These are phyloP conservation scores for Suaeda aralocaspica DNA, from an alignment of 148 eudicot genomes.

Conservation along the genomic window DNA sequence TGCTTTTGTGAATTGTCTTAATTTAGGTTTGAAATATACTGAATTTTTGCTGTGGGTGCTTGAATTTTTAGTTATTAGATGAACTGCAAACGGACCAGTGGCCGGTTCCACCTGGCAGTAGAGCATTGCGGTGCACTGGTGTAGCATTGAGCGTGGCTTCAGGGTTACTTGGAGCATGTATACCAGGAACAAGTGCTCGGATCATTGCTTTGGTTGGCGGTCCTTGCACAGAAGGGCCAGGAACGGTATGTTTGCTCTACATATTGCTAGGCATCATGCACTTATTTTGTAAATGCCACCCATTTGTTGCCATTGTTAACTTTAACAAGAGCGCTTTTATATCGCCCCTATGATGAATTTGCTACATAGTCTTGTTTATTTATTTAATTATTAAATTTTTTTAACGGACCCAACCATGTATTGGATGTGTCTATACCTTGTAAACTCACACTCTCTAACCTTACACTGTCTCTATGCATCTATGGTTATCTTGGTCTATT, in stretches of 20 bases:
- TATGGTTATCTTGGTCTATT: neutral
- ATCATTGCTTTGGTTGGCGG: conserved; percentile 92
- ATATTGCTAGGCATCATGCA: conserved; percentile 1
- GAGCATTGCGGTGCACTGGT: conserved; percentile 88
- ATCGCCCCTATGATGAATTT: neutral
- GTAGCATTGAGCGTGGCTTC: conserved; percentile 90
- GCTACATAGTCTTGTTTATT: neutral
- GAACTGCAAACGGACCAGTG: conserved; percentile 83
- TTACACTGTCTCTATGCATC: neutral
- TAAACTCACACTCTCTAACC: neutral
- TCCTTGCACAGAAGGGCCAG: conserved; percentile 99
- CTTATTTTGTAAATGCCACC: neutral
- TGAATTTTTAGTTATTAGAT: conserved; percentile 61
- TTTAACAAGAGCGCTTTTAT: neutral
- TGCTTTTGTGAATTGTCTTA: neutral
- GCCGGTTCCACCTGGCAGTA: conserved; percentile 82
- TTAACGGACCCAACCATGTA: neutral
- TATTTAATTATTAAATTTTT: neutral
- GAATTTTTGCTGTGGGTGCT: conserved; percentile 11
- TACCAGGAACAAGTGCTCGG: conserved; percentile 77
- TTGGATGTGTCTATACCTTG: neutral
- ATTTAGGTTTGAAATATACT: neutral
- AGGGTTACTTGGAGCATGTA: conserved; percentile 79
- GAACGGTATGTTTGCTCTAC: conserved; percentile 49
- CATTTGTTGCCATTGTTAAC: neutral